phyloP scores from a whole-genome alignment of 2,329 filamentous ascomycete species.

The Apiospora saccharicola region DNA sequence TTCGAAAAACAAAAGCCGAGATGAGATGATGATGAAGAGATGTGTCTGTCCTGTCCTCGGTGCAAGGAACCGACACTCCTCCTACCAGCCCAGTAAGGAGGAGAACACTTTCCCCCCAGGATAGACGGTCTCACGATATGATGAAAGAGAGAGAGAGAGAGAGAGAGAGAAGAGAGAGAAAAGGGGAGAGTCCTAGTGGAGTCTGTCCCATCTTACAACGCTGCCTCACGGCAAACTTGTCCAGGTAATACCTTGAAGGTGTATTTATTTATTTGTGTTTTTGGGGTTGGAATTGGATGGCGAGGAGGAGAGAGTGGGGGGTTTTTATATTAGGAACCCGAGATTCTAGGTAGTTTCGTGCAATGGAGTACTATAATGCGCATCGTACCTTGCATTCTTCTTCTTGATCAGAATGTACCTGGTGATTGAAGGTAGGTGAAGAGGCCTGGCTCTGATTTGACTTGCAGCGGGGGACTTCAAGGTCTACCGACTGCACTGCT shows the following conservation, averaged over 20 bases:
- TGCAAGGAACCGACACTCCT: background rate
- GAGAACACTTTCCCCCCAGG: background rate
- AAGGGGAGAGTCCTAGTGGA: background rate
- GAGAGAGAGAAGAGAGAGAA: background rate
- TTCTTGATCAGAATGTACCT: background rate
- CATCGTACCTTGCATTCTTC: background rate
- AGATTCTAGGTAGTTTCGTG: conserved; percentile 19
- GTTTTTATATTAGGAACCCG: background rate
- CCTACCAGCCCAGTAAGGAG: background rate
- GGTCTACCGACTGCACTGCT: too few relatives aligned
- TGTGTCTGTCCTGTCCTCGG: background rate
- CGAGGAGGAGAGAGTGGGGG: background rate
- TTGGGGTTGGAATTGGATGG: background rate
- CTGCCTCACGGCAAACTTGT: conserved; percentile 33
- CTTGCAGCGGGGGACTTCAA: too few relatives aligned
- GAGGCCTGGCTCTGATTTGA: too few relatives aligned
- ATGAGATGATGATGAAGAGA: background rate
- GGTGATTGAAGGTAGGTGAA: background rate
- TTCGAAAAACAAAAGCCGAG: background rate
- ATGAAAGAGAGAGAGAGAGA: conserved; percentile 1
- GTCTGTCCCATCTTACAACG: conserved; percentile 28
- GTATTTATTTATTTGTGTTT: background rate
- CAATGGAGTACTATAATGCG: conserved; percentile 15
- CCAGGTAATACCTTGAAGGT: conserved; percentile 22
- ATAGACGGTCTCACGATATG: background rate